A percentile compares a stretch with the other conserved stretches of the same genome.
Conservation (phyloP, 148 eudicot genomes). For the Nyssa sinensis region DNA sequence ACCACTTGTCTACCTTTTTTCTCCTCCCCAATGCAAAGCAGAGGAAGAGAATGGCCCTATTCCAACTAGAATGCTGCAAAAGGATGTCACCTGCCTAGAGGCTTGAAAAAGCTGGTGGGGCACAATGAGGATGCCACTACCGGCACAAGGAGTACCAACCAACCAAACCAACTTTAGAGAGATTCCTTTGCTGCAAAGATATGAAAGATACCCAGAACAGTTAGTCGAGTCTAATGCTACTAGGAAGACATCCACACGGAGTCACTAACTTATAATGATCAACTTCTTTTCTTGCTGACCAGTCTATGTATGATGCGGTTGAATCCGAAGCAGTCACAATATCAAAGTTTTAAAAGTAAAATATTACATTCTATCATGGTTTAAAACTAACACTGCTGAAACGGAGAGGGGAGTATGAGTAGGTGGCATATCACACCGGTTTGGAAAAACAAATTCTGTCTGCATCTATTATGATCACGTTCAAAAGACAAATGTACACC, state of each 20-base stretch:
- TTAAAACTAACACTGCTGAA: not conserved
- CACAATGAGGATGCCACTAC: not conserved
- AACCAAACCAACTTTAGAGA: not conserved
- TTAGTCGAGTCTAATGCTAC: not conserved
- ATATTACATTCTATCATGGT: not conserved
- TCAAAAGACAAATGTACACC: too few species aligned
- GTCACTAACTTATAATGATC: not conserved
- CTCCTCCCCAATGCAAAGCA: not conserved
- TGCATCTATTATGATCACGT: too few species aligned
- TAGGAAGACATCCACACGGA: not conserved
- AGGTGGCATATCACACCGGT: not conserved
- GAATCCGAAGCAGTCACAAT: slow-evolving; percentile 10
- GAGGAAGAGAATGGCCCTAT: not conserved
- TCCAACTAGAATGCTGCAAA: not conserved
- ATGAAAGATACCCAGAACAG: not conserved
- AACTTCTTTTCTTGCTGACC: not conserved
- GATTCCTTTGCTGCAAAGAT: not conserved
- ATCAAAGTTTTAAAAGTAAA: not conserved
- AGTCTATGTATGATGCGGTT: not conserved
- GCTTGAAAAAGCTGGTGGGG: not conserved
- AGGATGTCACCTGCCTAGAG: not conserved
- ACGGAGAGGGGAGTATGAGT: not conserved
- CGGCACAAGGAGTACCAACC: not conserved
- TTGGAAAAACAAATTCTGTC: too few species aligned
- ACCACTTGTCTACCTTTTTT: not conserved